A percentile compares a stretch with the other conserved stretches of the same genome.
phyloP scores from a whole-genome alignment of 768 basidiomycete genomes.

The Tremella fuciformis region DNA sequence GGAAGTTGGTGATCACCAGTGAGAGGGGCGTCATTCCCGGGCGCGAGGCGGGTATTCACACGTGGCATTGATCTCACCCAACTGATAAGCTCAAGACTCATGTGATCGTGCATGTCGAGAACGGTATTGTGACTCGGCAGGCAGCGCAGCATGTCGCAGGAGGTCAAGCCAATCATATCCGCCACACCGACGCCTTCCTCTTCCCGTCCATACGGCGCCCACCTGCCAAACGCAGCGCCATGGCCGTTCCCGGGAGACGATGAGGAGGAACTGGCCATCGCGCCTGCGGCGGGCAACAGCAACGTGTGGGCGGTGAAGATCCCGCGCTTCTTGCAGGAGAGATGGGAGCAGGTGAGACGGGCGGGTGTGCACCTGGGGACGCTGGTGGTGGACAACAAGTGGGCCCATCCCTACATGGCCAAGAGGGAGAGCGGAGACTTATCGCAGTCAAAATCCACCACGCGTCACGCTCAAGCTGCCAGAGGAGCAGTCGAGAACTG shows the following conservation, averaged over 20 bases:
- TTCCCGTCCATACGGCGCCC: too few relatives aligned
- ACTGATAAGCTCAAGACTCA: too few relatives aligned
- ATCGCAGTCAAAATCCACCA: conserved; percentile 21
- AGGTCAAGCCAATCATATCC: too few relatives aligned
- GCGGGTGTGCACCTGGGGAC: conserved; percentile 80
- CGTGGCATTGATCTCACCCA: too few relatives aligned
- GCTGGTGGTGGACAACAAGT: conserved; percentile 67
- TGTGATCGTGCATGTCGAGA: too few relatives aligned
- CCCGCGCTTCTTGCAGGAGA: conserved; percentile 78
- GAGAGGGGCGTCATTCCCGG: too few relatives aligned
- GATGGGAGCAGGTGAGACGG: conserved; percentile 72
- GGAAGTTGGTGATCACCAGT: too few relatives aligned
- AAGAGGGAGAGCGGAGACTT: background rate
- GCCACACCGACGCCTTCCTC: too few relatives aligned
- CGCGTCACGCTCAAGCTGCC: conserved; percentile 31
- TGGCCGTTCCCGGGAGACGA: conserved; percentile 7
- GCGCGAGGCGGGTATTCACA: too few relatives aligned
- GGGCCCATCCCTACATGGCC: conserved; percentile 4
- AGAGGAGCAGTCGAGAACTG: conserved; percentile 52
- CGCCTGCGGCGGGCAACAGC: background rate
- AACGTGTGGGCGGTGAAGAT: conserved; percentile 56
- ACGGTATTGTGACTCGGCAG: too few relatives aligned
- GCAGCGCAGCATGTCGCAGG: too few relatives aligned
- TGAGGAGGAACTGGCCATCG: conserved; percentile 4
- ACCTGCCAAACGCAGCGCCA: background rate